Conservation (phyloP, 129 eudicot genomes). For the Silybum marianum region DNA sequence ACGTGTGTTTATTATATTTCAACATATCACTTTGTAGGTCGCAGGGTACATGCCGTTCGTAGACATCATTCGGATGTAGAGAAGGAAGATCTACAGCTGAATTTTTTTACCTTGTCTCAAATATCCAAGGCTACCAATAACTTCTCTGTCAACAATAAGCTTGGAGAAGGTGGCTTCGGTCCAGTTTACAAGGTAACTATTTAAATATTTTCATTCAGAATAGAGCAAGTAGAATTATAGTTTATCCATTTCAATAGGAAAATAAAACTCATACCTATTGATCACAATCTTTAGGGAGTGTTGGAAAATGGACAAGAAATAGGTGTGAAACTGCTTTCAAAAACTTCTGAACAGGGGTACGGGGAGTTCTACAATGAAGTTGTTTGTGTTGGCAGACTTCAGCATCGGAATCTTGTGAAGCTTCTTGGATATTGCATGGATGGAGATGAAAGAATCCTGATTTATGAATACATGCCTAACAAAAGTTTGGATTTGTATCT, state of each 20-base stretch:
- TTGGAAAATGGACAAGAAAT: conserved; percentile 13
- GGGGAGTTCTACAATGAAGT: conserved; percentile 53
- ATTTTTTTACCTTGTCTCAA: conserved; percentile 3
- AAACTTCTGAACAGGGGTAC: conserved; percentile 42
- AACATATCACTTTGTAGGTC: not conserved
- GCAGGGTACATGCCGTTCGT: not conserved
- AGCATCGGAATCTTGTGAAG: conserved; percentile 45
- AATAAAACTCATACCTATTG: not conserved
- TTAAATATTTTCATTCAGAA: not conserved
- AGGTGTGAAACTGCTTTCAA: conserved; percentile 44
- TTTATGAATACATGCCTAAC: conserved; percentile 50
- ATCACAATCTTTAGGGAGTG: not conserved
- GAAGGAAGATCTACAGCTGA: conserved; percentile 32
- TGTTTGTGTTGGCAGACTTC: conserved; percentile 41
- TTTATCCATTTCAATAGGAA: not conserved
- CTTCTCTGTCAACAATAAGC: conserved; percentile 31
- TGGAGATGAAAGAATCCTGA: conserved; percentile 38
- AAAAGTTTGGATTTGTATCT: conserved; percentile 40
- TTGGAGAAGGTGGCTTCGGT: conserved; percentile 45
- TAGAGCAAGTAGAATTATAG: no score
- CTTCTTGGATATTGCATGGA: conserved; percentile 46
- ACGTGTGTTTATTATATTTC: not conserved
- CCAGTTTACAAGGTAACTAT: conserved; percentile 35
- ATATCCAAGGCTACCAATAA: conserved; percentile 22
- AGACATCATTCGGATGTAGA: not conserved